phyloP scores from a whole-genome alignment of 2,329 filamentous ascomycete genomes.

The Colletotrichum lini region DNA sequence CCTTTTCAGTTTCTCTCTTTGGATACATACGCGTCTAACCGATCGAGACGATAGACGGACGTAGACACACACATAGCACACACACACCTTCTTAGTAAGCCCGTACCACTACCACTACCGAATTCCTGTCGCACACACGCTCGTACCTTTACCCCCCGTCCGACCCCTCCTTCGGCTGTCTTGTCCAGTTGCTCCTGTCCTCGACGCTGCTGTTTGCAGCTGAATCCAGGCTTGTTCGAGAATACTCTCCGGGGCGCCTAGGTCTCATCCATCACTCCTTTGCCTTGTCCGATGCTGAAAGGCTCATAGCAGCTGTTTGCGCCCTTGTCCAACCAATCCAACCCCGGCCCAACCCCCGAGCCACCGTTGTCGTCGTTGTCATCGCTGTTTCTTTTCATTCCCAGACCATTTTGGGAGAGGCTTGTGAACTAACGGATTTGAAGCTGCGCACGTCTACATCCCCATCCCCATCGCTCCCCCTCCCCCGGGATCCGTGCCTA shows the following conservation, averaged over 20 bases:
- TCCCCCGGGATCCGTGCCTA: slow-evolving; percentile 14
- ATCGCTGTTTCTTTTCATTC: slow-evolving; percentile 6
- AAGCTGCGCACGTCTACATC: slow-evolving; percentile 11
- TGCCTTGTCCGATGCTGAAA: slow-evolving; percentile 22
- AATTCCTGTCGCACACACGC: slow-evolving; percentile 17
- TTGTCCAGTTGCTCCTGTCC: not conserved
- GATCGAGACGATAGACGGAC: slow-evolving; percentile 12
- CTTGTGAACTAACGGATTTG: slow-evolving; percentile 22
- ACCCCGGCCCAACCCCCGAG: not conserved
- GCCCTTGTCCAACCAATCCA: slow-evolving; percentile 17
- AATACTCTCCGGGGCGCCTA: slow-evolving; percentile 15
- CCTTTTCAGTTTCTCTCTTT: slow-evolving; percentile 14
- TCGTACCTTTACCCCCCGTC: slow-evolving; percentile 2
- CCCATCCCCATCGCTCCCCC: not conserved
- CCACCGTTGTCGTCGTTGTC: slow-evolving; percentile 27
- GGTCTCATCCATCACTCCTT: not conserved
- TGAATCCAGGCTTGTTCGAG: slow-evolving; percentile 27
- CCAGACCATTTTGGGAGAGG: slow-evolving; percentile 24
- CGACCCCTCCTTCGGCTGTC: slow-evolving; percentile 3
- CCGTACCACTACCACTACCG: slow-evolving; percentile 1
- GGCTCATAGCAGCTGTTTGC: slow-evolving; percentile 23
- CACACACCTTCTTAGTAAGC: slow-evolving; percentile 24
- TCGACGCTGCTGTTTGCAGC: slow-evolving; percentile 39
- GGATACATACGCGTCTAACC: not conserved
- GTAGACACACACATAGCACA: not conserved